Base-by-base conservation (phyloP, 768 basidiomycete species). In the Termitomyces sp. region DNA sequence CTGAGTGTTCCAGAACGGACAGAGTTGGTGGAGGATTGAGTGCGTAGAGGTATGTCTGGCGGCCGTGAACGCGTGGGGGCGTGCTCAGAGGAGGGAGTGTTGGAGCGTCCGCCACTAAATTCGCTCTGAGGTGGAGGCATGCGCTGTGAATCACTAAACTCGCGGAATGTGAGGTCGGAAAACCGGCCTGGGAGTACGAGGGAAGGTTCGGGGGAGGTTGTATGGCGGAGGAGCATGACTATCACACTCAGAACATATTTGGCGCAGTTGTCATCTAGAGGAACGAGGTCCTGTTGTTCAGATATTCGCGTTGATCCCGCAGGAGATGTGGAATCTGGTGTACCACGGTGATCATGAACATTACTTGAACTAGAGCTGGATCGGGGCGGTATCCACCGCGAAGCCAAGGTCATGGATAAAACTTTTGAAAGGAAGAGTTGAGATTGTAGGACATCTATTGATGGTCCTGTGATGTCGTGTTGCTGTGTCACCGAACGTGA, bases 381-480 rank as follows among this genome's bases (percentile, higher is more conserved):
- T 13, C 76, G 71, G 5, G 75, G 65, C 47, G 73, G 69, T 33
- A 73, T 76, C 88, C 89, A 93, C 31, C 89, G 84, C 15, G 88
- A 85, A 5, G 89, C 83, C 79, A 95, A 84, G 44, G 86, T 83
- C 41, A 88, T 76, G 0, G 87, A 79, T 12, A 96, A 70, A 22
- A 94, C 84, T 70, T 94, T 92, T 63, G 94, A 77, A 36, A 95
- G 71, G 61, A 91, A 91, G 2, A 95, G 76, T 66, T 94, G 90
- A 0, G 93, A 94, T 64, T 95, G 92, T 4, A 94, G 78, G 40
- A 87, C 80, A 53, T 92, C 88, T 16, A 90, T 75, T 3, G 85
- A 74, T 53, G 80, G 71, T 2, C 81, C 83, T 23, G 76, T 70
- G 13, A 70, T 58, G 62, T 84, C 81, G 56, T 75, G 73, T 74